A percentile compares a stretch with the other conserved stretches of the same genome.
Evolutionary conservation across 1,139 yeast genomes (phyloP).

Genomic region (Pichia sp.): DNA sequence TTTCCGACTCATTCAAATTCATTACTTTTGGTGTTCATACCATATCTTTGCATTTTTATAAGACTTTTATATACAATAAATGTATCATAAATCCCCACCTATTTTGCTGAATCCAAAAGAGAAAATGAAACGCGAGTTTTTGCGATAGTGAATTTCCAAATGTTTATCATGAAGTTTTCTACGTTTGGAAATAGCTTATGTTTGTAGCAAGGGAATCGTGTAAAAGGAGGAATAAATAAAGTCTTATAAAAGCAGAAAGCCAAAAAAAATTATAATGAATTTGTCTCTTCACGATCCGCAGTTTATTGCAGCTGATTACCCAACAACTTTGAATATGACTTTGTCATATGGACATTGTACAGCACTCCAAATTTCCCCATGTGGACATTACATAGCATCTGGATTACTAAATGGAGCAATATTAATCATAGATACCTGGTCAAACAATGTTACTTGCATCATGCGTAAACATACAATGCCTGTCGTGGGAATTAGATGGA

Average conservation of each 20-base stretch:
- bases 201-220: too few relatives aligned
- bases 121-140: too few relatives aligned
- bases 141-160: too few relatives aligned
- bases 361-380: slow-evolving; percentile 62
- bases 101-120: too few relatives aligned
- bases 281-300: slow-evolving; percentile 87
- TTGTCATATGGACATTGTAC: slow-evolving; percentile 71
- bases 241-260: too few relatives aligned
- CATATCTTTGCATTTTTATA: not conserved
- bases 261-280: slow-evolving; percentile 50
- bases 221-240: too few relatives aligned
- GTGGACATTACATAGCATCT: slow-evolving; percentile 86
- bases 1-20: not conserved
- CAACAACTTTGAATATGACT: slow-evolving; percentile 72
- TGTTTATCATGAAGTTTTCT: too few relatives aligned
- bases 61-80: not conserved
- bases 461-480: slow-evolving; percentile 66
- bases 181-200: too few relatives aligned
- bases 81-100: not conserved
- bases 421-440: slow-evolving; percentile 71
- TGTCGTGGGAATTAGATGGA: slow-evolving; percentile 77
- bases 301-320: slow-evolving; percentile 87
- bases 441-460: slow-evolving; percentile 54
- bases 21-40: not conserved
- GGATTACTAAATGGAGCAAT: slow-evolving; percentile 81